These are phyloP conservation scores for Nowakowskiella sp. DNA, from an alignment of 192 early-diverging fungal genomes.

Conservation along the genomic window DNA sequence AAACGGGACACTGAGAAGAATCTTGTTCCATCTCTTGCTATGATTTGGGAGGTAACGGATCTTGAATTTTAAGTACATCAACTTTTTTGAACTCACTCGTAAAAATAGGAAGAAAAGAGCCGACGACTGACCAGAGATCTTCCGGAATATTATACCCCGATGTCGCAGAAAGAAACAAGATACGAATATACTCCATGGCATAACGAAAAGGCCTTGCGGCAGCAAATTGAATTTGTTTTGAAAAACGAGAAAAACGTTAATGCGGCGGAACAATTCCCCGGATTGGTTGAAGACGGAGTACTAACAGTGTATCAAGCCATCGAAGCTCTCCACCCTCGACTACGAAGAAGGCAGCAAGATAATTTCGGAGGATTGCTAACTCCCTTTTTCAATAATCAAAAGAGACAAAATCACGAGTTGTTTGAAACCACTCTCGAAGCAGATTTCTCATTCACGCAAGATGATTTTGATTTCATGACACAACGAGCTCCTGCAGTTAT, in stretches of 20 bases:
- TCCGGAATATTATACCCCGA: not conserved
- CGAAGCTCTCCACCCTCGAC: constrained; percentile 20
- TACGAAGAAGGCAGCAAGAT: not conserved
- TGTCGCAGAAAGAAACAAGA: not conserved
- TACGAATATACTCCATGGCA: constrained; percentile 11
- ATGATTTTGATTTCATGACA: not conserved
- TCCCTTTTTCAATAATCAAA: not conserved
- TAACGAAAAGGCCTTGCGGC: constrained; percentile 12
- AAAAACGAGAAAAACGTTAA: not conserved
- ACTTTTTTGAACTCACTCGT: no score
- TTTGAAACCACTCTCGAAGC: not conserved
- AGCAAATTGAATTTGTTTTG: not conserved
- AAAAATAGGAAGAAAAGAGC: constrained; percentile 36
- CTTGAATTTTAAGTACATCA: constrained; percentile 7
- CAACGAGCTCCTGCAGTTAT: not conserved
- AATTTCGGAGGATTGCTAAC: not conserved
- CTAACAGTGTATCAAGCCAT: constrained; percentile 41
- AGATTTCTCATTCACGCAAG: not conserved
- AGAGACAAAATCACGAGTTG: not conserved
- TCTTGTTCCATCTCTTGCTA: constrained; percentile 52
- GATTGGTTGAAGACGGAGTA: constrained; percentile 15
- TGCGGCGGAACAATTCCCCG: not conserved
- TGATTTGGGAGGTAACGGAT: constrained; percentile 45
- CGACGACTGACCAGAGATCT: constrained; percentile 26
- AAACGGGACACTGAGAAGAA: no score